A percentile compares a stretch with the other conserved stretches of the same genome.
Conservation (phyloP, 495 filamentous ascomycete genomes). For the Polyplosphaeria fusca region DNA sequence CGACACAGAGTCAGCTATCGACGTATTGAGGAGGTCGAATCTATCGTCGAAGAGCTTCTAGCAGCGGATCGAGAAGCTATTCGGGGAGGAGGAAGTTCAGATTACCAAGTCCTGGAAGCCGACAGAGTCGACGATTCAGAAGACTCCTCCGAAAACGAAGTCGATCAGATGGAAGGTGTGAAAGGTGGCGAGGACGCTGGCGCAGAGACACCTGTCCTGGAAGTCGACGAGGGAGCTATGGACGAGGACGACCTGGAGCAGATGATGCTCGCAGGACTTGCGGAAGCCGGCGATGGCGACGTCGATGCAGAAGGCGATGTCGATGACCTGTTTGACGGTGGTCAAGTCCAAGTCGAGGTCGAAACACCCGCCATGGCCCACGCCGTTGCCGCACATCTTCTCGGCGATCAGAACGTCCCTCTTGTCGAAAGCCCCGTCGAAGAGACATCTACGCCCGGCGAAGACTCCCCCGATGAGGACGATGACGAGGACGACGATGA, state of each 20-base stretch:
- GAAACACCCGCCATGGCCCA: conserved; percentile 24
- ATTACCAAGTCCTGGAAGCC: conserved; percentile 64
- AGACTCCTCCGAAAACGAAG: conserved; percentile 52
- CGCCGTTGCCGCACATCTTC: conserved; percentile 27
- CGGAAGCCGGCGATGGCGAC: conserved; percentile 33
- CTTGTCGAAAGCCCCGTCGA: conserved; percentile 10
- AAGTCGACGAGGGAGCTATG: conserved; percentile 14
- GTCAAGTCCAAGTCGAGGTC: conserved; percentile 8
- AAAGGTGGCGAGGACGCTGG: conserved; percentile 17
- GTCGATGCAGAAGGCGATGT: conserved; percentile 43
- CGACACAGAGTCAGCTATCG: conserved; percentile 75
- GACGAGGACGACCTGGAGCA: conserved; percentile 46
- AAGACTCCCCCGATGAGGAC: conserved; percentile 36
- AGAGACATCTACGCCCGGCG: conserved; percentile 13
- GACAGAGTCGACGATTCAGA: conserved; percentile 53
- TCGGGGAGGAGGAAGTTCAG: conserved; percentile 48
- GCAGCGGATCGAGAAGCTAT: conserved; percentile 58
- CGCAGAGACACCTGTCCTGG: conserved; percentile 28
- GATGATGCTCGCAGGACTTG: conserved; percentile 50
- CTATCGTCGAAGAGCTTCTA: conserved; percentile 73
- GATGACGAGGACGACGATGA: conserved; percentile 53
- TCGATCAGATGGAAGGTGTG: conserved; percentile 15
- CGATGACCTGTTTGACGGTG: conserved; percentile 41
- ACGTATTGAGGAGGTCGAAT: conserved; percentile 85
- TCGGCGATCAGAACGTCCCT: neutral